These are phyloP conservation scores for Diutina rugosa DNA, from an alignment of 1,139 yeast genomes.

Conservation along the genomic window DNA sequence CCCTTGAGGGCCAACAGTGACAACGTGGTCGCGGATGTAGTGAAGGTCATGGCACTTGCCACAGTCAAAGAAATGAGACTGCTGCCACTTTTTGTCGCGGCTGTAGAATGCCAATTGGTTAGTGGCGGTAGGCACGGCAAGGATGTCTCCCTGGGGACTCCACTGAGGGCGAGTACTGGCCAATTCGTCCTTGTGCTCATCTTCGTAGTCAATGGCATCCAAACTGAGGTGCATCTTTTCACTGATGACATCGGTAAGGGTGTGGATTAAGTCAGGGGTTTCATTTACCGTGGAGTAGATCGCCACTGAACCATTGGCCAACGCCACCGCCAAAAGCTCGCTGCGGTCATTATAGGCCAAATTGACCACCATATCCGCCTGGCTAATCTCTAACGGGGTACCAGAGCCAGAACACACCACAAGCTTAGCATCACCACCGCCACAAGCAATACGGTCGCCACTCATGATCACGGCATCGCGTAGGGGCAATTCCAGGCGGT, in stretches of 20 bases:
- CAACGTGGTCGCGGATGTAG: background rate
- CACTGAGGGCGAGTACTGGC: conserved; percentile 20
- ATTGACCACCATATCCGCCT: conserved; percentile 44
- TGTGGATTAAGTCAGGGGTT: conserved; percentile 21
- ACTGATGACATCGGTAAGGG: conserved; percentile 28
- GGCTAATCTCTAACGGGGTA: conserved; percentile 21
- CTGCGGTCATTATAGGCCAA: conserved; percentile 52
- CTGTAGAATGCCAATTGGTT: background rate
- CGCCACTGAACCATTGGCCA: conserved; percentile 55
- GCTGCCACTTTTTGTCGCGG: background rate
- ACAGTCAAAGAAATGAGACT: background rate
- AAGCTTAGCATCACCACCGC: conserved; percentile 66
- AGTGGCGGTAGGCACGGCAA: conserved; percentile 43
- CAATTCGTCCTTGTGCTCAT: conserved; percentile 28
- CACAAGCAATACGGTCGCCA: conserved; percentile 56
- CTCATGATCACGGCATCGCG: conserved; percentile 56
- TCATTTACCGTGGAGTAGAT: conserved; percentile 48
- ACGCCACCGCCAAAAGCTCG: conserved; percentile 42
- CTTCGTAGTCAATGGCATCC: conserved; percentile 23
- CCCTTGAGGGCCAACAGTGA: background rate
- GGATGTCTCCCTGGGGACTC: conserved; percentile 38
- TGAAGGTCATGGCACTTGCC: conserved; percentile 1
- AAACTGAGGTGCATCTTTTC: conserved; percentile 21
- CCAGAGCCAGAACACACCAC: conserved; percentile 35
- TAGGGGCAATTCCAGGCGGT: conserved; percentile 46